Evolutionary conservation across 2,329 filamentous ascomycete genomes (phyloP).

Genomic region (Fusarium sp.): DNA sequence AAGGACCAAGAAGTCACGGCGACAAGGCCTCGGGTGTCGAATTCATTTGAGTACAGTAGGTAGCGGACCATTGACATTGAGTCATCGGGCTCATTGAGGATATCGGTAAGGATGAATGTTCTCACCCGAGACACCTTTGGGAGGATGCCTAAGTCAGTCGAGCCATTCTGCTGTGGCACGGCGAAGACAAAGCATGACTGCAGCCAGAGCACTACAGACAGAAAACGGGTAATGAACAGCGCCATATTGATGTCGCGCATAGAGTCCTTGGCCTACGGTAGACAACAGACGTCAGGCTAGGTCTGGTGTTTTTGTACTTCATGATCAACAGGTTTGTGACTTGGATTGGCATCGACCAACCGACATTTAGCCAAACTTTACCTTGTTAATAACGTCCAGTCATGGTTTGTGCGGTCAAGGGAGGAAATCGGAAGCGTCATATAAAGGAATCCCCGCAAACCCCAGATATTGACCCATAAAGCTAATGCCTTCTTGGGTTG

Average conservation of each 20-base stretch:
- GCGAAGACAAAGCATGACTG: background rate
- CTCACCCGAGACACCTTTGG: background rate
- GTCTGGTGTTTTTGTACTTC: background rate
- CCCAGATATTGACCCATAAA: background rate
- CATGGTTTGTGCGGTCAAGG: background rate
- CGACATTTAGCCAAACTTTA: background rate
- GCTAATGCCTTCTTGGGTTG: background rate
- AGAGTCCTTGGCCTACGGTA: too few species aligned
- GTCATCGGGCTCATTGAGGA: slow-evolving; percentile 15
- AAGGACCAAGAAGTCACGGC: slow-evolving; percentile 13
- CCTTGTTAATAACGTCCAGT: background rate
- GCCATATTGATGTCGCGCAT: background rate
- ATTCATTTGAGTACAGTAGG: slow-evolving; percentile 10
- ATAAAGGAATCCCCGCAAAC: background rate
- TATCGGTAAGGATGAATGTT: slow-evolving; percentile 12
- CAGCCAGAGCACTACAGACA: background rate
- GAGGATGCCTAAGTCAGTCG: background rate
- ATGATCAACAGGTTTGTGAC: background rate
- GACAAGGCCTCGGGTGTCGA: slow-evolving; percentile 1
- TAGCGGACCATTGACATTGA: slow-evolving; percentile 17
- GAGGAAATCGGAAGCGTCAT: background rate
- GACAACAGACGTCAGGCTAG: background rate
- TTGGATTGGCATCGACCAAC: background rate
- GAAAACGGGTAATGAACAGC: background rate
- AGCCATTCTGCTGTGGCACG: background rate